Percentiles rank a stretch among this genome's conserved stretches.
These are phyloP conservation scores for Neurospora sublineolata DNA, from an alignment of 495 filamentous ascomycete genomes.

Conservation along the genomic window DNA sequence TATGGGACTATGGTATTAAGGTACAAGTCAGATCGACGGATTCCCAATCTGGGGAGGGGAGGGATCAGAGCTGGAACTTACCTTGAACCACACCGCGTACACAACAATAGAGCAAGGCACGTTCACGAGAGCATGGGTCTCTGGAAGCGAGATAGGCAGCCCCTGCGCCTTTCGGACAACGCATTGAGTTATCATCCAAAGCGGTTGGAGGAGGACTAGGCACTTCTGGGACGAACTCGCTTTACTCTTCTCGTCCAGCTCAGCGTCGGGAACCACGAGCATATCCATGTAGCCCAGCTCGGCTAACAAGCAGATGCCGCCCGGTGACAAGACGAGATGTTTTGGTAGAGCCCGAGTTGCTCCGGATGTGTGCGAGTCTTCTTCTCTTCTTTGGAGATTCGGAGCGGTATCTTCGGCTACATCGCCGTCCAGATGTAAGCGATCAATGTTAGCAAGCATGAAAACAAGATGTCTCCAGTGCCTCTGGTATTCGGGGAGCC, in stretches of 20 bases:
- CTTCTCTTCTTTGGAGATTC: no score
- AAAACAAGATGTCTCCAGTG: no score
- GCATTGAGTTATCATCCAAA: not conserved
- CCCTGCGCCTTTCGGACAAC: not conserved
- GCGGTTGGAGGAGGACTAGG: not conserved
- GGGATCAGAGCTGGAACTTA: no score
- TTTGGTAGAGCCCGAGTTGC: not conserved
- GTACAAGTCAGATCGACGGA: no score
- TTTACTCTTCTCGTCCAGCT: not conserved
- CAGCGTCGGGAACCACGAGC: not conserved
- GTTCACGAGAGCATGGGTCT: not conserved
- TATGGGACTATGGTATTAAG: no score
- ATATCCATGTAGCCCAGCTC: not conserved
- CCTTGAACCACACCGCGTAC: no score
- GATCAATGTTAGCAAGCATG: no score
- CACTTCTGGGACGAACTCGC: not conserved
- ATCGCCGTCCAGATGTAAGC: no score
- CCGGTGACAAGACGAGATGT: not conserved
- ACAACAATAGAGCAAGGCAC: no score
- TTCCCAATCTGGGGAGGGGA: no score
- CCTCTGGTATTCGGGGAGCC: no score
- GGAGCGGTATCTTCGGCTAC: no score
- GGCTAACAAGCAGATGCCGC: not conserved
- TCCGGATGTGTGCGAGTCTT: not conserved
- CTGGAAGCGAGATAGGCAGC: not conserved